phyloP scores from a whole-genome alignment of 1,284 basidiomycete genomes.

The Sporisorium graminicola region DNA sequence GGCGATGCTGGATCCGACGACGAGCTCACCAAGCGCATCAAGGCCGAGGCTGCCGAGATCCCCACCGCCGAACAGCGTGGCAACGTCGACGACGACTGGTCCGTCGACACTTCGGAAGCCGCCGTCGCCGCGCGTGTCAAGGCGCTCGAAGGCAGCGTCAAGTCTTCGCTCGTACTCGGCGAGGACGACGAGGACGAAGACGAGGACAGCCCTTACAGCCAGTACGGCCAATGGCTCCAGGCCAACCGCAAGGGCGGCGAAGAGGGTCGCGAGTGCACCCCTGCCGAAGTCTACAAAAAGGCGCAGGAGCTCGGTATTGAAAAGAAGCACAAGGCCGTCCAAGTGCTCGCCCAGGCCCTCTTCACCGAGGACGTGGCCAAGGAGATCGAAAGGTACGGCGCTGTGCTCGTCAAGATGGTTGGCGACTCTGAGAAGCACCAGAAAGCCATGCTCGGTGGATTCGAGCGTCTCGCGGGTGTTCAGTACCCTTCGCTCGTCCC shows the following conservation, averaged over 20 bases:
- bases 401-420: constrained; percentile 81
- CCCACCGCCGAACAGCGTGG: constrained; percentile 72
- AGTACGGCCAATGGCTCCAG: constrained; percentile 87
- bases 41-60: constrained; percentile 71
- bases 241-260: constrained; percentile 77
- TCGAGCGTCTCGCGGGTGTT: constrained; percentile 67
- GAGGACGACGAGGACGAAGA: constrained; percentile 79
- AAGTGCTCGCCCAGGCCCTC: constrained; percentile 86
- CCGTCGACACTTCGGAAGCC: constrained; percentile 88
- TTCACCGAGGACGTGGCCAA: constrained; percentile 83
- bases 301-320: constrained; percentile 91
- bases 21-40: constrained; percentile 73
- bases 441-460: constrained; percentile 82
- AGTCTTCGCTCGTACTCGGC: constrained; percentile 73
- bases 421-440: constrained; percentile 86
- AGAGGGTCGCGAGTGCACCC: constrained; percentile 54
- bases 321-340: constrained; percentile 93
- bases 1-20: constrained; percentile 70
- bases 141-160: constrained; percentile 79
- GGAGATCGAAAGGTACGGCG: constrained; percentile 80
- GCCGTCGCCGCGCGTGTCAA: constrained; percentile 88
- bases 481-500: constrained; percentile 64
- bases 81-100: constrained; percentile 79
- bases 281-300: constrained; percentile 84
- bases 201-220: constrained; percentile 77